Conservation (phyloP, 2,329 filamentous ascomycete species). For the Fusarium tupiense region DNA sequence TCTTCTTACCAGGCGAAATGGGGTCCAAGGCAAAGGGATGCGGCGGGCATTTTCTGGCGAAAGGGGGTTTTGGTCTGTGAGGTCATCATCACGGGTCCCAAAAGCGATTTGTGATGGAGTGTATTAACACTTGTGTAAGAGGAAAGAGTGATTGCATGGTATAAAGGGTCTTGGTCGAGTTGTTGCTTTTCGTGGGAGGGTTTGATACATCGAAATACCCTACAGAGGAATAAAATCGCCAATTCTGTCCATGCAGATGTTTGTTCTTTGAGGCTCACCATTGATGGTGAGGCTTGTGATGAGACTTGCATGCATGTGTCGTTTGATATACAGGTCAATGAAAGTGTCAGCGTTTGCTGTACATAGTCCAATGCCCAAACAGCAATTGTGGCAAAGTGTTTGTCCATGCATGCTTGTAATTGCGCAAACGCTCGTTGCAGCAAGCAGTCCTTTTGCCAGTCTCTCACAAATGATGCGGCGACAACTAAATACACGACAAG, state of each 20-base stretch:
- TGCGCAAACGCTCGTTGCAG: background rate
- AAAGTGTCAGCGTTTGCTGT: background rate
- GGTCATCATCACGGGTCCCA: slow-evolving; percentile 1
- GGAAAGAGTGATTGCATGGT: background rate
- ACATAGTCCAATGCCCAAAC: background rate
- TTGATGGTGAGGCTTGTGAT: background rate
- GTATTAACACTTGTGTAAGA: background rate
- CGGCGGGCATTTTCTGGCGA: slow-evolving; percentile 17
- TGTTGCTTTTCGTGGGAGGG: background rate
- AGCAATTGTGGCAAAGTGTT: background rate
- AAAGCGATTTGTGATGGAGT: background rate
- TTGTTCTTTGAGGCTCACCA: background rate
- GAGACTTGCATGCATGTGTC: background rate
- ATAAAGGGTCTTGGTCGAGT: background rate
- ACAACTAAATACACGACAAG: background rate
- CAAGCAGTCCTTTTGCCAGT: too few relatives aligned
- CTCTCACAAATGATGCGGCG: background rate
- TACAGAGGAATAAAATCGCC: background rate
- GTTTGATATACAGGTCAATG: background rate
- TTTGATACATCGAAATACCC: background rate
- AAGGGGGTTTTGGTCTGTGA: slow-evolving; percentile 3
- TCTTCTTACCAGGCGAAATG: slow-evolving; percentile 16
- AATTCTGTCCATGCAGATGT: background rate
- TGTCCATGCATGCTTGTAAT: background rate
- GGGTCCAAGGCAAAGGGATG: background rate